Base-by-base conservation (phyloP, 805 yeast genomes). In the Cephaloascus albidus region DNA sequence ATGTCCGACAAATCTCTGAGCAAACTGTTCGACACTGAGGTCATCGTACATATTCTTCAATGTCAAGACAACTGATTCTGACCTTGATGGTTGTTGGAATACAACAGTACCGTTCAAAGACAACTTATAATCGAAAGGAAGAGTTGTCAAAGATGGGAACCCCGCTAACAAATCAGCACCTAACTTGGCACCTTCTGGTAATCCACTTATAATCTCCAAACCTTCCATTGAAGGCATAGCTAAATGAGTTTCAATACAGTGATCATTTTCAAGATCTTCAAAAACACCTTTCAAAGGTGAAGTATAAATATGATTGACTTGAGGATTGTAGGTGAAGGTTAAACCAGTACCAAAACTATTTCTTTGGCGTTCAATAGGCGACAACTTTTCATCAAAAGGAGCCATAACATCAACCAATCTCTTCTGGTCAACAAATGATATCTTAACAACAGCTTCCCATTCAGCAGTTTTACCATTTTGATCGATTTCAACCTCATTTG, bases 371-470 rank as follows among this genome's bases (percentile, higher is more conserved):
- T 93, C 98, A 38, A 77, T 90, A 0, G 82, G 74, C 1, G 79
- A 65, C 41, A 93, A 63, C 43, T 69, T 71, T 1, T 63, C 52
- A 41, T 85, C 84, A 33, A 70, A 60, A 2, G 95, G 85, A 36
- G 61, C 66, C 74, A 93, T 74, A 1, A 90, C 90, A 3, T 70
- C 78, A 26, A 82, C 63, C 41, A 93, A 70, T 43, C 93, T 72
- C 23, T 74, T 60, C 52, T 84, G 87, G 48, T 93, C 97, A 36
- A 93, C 97, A 68, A 93, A 93, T 4, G 94, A 81, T 42, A 93
- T 73, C 51, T 86, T 73, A 4, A 93, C 96, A 40, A 93, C 96
- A 10, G 97, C 97, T 63, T 93, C 97, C 98, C 98, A 93, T 37
- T 87, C 82, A 2, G 93, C 95, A 40, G 88, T 85, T 57, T 93